Evolutionary conservation across 495 filamentous ascomycete species (phyloP).

Genomic region (Hypoxylon lienhwacheense): DNA sequence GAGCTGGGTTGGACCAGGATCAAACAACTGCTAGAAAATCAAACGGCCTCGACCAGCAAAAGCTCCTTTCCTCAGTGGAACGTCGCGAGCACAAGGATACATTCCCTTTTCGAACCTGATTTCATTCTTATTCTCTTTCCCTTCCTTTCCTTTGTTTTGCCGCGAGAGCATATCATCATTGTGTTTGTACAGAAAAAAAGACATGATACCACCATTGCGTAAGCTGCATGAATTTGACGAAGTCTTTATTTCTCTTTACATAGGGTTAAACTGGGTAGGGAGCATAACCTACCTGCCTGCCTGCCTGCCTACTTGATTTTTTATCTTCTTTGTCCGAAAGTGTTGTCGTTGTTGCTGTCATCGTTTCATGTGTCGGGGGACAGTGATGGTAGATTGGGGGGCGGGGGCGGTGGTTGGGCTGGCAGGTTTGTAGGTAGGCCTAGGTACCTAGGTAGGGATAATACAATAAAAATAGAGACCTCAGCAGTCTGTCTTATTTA

Average conservation of each 20-base stretch:
- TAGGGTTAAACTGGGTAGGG: too few species aligned
- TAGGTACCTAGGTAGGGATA: too few species aligned
- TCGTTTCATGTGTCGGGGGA: background rate
- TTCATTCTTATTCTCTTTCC: conserved; percentile 19
- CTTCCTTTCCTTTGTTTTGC: conserved; percentile 33
- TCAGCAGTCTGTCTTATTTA: too few species aligned
- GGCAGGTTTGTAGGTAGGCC: background rate
- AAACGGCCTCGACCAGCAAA: background rate
- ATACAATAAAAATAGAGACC: too few species aligned
- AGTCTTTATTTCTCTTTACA: conserved; percentile 2
- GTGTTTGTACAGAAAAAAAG: conserved; percentile 43
- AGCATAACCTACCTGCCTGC: background rate
- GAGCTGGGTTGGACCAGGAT: background rate
- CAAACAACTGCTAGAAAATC: background rate
- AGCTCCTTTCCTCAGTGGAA: background rate
- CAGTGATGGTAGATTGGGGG: background rate
- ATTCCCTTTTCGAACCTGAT: conserved; percentile 14
- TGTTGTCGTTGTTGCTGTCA: background rate
- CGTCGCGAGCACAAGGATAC: conserved; percentile 4
- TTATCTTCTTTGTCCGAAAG: too few species aligned
- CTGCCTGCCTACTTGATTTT: background rate
- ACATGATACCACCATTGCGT: conserved; percentile 50
- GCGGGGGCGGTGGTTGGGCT: background rate
- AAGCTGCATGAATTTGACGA: conserved; percentile 41
- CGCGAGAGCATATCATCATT: conserved; percentile 28